These are phyloP conservation scores for Stevia rebaudiana DNA, from an alignment of 140 eudicot species.

Conservation along the genomic window DNA sequence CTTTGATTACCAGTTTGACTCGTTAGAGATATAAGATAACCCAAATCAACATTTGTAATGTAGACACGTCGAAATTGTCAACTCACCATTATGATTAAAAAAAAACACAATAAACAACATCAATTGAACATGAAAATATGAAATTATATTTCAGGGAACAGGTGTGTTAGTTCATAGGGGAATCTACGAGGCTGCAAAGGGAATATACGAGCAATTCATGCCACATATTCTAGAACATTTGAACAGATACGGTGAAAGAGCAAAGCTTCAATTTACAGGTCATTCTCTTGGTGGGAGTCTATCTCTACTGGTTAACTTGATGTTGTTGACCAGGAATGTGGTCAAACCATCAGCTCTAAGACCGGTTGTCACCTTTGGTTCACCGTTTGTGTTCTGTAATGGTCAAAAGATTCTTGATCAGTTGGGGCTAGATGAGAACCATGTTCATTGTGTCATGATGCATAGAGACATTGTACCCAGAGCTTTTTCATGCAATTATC, in stretches of 20 bases:
- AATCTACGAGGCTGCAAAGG: constrained; percentile 94
- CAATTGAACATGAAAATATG: background rate
- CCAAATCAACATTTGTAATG: background rate
- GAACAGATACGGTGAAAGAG: constrained; percentile 50
- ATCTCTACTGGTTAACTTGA: constrained; percentile 63
- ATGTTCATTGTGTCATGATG: constrained; percentile 68
- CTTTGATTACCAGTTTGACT: background rate
- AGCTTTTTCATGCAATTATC: constrained; percentile 90
- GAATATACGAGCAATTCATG: constrained; percentile 78
- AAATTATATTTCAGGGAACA: constrained; percentile 44
- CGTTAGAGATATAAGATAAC: background rate
- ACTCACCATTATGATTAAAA: background rate
- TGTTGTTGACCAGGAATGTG: constrained; percentile 57
- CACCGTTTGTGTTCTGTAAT: constrained; percentile 81
- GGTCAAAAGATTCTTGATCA: constrained; percentile 61
- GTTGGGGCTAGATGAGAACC: constrained; percentile 60
- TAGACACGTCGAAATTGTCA: background rate
- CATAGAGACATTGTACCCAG: constrained; percentile 94
- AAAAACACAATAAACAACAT: background rate
- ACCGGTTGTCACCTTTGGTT: constrained; percentile 80
- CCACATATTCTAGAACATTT: constrained; percentile 67
- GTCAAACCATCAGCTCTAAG: constrained; percentile 56
- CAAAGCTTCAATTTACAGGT: constrained; percentile 83
- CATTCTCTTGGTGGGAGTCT: constrained; percentile 95
- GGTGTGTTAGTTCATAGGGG: constrained; percentile 87